Conservation (phyloP, 495 filamentous ascomycete species). For the Usnea hakonensis region DNA sequence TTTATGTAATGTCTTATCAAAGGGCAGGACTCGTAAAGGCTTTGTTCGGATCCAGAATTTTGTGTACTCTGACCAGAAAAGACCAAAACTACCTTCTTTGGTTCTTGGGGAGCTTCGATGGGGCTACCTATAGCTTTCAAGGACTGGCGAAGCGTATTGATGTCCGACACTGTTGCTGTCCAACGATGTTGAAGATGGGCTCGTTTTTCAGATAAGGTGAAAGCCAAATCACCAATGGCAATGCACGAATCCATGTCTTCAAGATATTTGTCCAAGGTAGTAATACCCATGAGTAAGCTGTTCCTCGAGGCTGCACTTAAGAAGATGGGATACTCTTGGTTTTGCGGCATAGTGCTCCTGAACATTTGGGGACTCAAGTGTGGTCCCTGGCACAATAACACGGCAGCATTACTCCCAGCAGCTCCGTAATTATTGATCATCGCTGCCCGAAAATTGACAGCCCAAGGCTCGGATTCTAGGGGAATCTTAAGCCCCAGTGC, state of each 20-base stretch:
- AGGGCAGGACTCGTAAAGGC: constrained; percentile 25
- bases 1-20: constrained; percentile 33
- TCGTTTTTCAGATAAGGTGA: constrained; percentile 4
- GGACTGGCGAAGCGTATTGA: neutral
- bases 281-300: constrained; percentile 17
- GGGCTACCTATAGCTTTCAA: neutral
- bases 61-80: constrained; percentile 31
- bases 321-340: constrained; percentile 14
- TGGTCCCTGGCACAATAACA: constrained; percentile 25
- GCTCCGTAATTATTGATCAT: constrained; percentile 44
- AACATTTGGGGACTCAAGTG: neutral
- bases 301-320: constrained; percentile 15
- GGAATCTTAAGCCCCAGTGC: constrained; percentile 33
- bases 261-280: neutral
- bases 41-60: constrained; percentile 20
- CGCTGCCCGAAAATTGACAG: constrained; percentile 29
- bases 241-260: neutral
- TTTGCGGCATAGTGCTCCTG: neutral
- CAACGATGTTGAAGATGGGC: neutral
- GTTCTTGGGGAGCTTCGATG: neutral
- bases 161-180: neutral
- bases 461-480: constrained; percentile 30
- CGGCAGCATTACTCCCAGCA: constrained; percentile 36
- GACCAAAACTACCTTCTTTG: constrained; percentile 24
- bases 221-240: constrained; percentile 13